Conservation (phyloP, 1,139 yeast genomes). For the Yamadazyma blattariae region DNA sequence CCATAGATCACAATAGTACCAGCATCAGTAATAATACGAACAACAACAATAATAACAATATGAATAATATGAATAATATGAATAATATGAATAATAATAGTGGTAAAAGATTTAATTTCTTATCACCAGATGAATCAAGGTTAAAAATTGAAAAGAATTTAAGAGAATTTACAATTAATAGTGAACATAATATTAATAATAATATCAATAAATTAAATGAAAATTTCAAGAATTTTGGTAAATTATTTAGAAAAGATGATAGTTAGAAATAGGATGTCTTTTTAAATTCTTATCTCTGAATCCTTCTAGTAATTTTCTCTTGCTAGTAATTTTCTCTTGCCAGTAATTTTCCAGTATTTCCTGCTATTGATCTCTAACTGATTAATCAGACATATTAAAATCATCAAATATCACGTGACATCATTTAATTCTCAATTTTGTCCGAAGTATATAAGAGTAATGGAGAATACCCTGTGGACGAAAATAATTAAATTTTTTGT, state of each 20-base stretch:
- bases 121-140: conserved; percentile 20
- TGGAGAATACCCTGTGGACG: no score
- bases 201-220: conserved; percentile 59
- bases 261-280: not conserved
- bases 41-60: not conserved
- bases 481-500: not conserved
- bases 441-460: not conserved
- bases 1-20: not conserved
- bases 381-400: not conserved
- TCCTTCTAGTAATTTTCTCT: no score
- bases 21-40: not conserved
- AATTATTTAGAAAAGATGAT: conserved; percentile 52
- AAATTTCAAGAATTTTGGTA: conserved; percentile 55
- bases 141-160: conserved; percentile 55
- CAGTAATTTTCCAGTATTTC: not conserved
- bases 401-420: conserved; percentile 9
- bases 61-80: not conserved
- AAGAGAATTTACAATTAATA: conserved; percentile 49
- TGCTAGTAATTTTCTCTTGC: no score
- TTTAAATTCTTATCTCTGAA: no score
- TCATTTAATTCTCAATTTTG: conserved; percentile 3
- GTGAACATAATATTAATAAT: conserved; percentile 55
- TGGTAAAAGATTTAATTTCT: conserved; percentile 3
- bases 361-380: not conserved
- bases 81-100: not conserved